A percentile compares a stretch with the other conserved stretches of the same genome.
These are phyloP conservation scores for Peniophora sp. DNA, from an alignment of 1,284 basidiomycete genomes.

Conservation along the genomic window DNA sequence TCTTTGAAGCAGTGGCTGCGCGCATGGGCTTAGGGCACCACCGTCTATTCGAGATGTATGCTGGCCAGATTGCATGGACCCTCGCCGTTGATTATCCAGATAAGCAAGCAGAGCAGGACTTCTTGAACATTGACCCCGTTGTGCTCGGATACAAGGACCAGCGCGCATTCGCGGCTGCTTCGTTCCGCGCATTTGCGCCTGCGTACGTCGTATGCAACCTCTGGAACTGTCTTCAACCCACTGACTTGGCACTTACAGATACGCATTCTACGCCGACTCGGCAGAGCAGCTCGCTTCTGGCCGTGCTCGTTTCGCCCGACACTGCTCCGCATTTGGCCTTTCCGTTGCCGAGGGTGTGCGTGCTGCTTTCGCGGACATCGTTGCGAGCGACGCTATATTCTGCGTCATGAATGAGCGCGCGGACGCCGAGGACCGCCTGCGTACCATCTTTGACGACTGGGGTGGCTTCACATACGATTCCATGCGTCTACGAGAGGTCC, in stretches of 20 bases:
- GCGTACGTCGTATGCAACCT: constrained; percentile 47
- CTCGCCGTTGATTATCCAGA: constrained; percentile 21
- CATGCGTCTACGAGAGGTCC: no score
- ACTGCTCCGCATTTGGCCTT: constrained; percentile 57
- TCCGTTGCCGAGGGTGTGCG: constrained; percentile 43
- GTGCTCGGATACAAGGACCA: constrained; percentile 66
- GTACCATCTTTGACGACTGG: no score
- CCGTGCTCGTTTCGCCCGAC: constrained; percentile 43
- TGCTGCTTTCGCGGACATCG: constrained; percentile 64
- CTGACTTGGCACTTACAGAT: no score
- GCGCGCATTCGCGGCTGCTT: constrained; percentile 50
- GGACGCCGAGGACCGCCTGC: no score
- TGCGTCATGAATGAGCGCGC: no score
- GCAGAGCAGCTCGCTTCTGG: constrained; percentile 21
- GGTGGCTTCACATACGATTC: no score
- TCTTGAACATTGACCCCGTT: constrained; percentile 59
- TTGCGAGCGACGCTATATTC: no score
- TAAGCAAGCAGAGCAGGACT: constrained; percentile 39
- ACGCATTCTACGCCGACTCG: no score
- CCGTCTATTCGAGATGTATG: constrained; percentile 74
- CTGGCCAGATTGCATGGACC: constrained; percentile 64
- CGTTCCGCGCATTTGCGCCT: constrained; percentile 57
- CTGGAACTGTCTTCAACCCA: no score
- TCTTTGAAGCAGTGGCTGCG: constrained; percentile 56
- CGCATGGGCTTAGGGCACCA: constrained; percentile 61